Base-by-base conservation (phyloP, 768 basidiomycete species). In the Guyanaporus albipodus region DNA sequence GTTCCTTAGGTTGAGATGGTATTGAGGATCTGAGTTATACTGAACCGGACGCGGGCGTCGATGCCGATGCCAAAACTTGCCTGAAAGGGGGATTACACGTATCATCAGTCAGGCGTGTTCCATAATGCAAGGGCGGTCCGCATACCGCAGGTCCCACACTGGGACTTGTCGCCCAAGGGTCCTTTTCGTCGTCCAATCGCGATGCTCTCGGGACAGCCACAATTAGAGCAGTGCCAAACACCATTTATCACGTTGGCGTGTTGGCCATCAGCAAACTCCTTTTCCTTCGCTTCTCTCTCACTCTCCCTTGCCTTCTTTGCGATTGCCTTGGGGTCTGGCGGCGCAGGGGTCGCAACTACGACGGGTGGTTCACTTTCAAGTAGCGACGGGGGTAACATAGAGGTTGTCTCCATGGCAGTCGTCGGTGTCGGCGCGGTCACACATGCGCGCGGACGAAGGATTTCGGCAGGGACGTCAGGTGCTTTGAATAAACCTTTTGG, bases 181-280 rank as follows among this genome's bases (percentile, higher is more conserved):
- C 94, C 92, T 58, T 94, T 94, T 55, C 91, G 75, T 50, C 90
- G 72, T 3, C 92, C 92, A 34, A 91, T 71, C 3, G 91, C 89
- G 47, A 95, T 83, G 56, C 70, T 80, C 60, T 91, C 91, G 0
- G 93, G 93, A 61, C 88, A 88, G 6, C 93, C 93, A 57, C 91
- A 96, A 60, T 92, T 95, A 17, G 90, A 91, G 62, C 93, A 97
- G 68, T 92, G 90, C 93, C 93, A 96, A 4, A 88, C 75, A 1
- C 89, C 91, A 54, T 92, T 73, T 61, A 92, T 85, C 56, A 79
- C 74, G 61, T 91, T 88, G 31, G 83, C 75, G 58, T 88, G 88
- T 60, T 89, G 87, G 8, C 87, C 85, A 57, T 91, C 85, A 32
- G 82, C 83, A 60, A 83, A 88, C 65, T 88, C 88, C 60, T 75